Base-by-base conservation (phyloP, 208 protist genomes). In the Porcisia hertigi region DNA sequence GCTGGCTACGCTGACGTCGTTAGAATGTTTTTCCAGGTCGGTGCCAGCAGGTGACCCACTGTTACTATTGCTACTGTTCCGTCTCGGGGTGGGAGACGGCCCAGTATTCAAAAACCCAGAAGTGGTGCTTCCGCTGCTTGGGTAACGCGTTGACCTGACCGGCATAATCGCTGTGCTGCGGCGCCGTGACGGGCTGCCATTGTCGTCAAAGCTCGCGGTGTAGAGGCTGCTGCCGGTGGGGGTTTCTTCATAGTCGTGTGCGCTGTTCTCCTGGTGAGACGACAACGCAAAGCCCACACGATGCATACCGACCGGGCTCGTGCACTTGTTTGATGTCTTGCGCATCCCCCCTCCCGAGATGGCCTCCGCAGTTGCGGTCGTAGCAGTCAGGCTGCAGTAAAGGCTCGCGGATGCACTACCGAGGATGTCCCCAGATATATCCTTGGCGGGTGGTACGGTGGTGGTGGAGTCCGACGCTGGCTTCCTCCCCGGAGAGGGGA, bases 161-260 rank as follows among this genome's bases (percentile, higher is more conserved):
- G 49, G 3, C 70, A 74, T 74, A 12, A 52, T 16, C 5, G 70
- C 70, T 2, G 71, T 75, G 23, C n/a, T 20, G 57, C 71, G 71
- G 41, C 71, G 71, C 12, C 39, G 43, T 12, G 58, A 12, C 8
- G 71, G 71, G 16, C 64, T 47, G 71, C 14, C 58, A 43, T 20
- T 43, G 3, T 66, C 55, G 16, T 75, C 45, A 20, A 34, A 65
- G 55, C 34, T 43, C 3, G 20, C 34, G 36, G 30, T 59, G 69
- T 20, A n/a, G 34, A 39, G 39, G 53, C 69, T 43, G 6, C 23
- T 34, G 69, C 8, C 69, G 47, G 9, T 53, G 11, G 3, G 30
- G 43, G 12, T 36, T 55, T 41, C n/a, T 16, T 34, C 58, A 25
- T 43, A 57, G 45, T 20, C 65, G 20, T 66, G 25, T 54, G 3